Evolutionary conservation across 768 basidiomycete species (phyloP).

Genomic region (Phlebiopsis gigantea): DNA sequence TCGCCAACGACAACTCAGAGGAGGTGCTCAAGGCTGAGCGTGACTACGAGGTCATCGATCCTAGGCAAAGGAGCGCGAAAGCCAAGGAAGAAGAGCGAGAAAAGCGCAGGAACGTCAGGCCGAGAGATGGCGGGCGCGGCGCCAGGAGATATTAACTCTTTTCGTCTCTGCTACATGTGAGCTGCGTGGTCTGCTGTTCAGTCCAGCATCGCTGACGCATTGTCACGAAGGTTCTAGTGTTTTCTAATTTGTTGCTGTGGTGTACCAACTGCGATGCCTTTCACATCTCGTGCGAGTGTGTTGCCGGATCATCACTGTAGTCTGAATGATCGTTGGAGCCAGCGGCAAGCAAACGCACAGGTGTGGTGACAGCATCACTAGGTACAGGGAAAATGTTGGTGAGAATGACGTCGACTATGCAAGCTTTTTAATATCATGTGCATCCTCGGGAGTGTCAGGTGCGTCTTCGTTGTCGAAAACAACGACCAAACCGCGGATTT

Average conservation of each 20-base stretch:
- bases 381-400: not conserved
- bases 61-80: conserved; percentile 61
- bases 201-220: not conserved
- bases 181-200: not conserved
- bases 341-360: not conserved
- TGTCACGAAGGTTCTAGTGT: not conserved
- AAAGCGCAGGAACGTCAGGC: conserved; percentile 37
- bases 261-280: not conserved
- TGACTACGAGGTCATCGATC: conserved; percentile 89
- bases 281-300: not conserved
- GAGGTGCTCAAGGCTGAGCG: conserved; percentile 73
- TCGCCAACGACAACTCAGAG: conserved; percentile 75
- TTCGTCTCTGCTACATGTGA: not conserved
- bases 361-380: not conserved
- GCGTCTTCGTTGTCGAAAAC: not conserved
- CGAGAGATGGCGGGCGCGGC: conserved; percentile 22
- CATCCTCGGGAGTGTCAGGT: not conserved
- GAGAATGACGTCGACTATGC: not conserved
- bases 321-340: not conserved
- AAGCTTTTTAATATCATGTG: not conserved
- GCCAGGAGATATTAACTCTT: conserved; percentile 14
- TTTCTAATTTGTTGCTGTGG: not conserved
- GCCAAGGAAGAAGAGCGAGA: conserved; percentile 79
- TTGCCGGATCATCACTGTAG: not conserved
- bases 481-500: not conserved